phyloP scores from a whole-genome alignment of 73 alveolate species.

The Paraurostyla sp. region DNA sequence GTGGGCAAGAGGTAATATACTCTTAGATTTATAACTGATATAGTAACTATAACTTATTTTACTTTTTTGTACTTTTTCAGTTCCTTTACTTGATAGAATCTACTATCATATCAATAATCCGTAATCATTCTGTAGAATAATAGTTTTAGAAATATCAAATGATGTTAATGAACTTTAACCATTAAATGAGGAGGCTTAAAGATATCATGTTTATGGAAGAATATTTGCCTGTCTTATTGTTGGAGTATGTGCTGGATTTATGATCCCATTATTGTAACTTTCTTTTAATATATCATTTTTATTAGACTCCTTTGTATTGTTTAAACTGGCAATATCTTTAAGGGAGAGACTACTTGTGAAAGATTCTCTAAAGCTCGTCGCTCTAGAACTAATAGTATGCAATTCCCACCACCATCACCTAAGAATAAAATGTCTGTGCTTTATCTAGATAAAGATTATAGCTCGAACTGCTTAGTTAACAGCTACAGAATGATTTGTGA shows the following conservation, averaged over 20 bases:
- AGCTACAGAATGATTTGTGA: background rate
- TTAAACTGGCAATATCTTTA: slow-evolving; percentile 16
- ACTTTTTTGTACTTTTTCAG: background rate
- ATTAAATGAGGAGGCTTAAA: background rate
- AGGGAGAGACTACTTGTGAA: slow-evolving; percentile 54
- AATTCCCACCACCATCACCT: background rate
- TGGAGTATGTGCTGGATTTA: background rate
- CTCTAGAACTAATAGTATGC: background rate
- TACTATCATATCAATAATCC: too few relatives aligned
- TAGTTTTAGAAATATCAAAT: slow-evolving; percentile 21
- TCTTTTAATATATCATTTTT: background rate
- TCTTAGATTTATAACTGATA: slow-evolving; percentile 10
- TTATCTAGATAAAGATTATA: background rate
- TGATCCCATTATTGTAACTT: slow-evolving; percentile 29
- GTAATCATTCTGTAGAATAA: too few relatives aligned
- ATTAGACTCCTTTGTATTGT: slow-evolving; percentile 14
- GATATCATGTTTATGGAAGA: too few relatives aligned
- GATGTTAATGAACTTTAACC: background rate
- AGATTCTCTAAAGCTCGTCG: slow-evolving; percentile 29
- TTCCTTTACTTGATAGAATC: background rate
- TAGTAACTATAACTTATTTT: slow-evolving; percentile 37
- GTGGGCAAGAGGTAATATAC: slow-evolving; percentile 75
- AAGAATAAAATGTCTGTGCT: slow-evolving; percentile 23
- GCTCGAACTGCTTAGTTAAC: background rate
- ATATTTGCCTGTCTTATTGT: too few relatives aligned